Evolutionary conservation across 2,329 filamentous ascomycete genomes (phyloP).

Genomic region (Teratosphaeriaceae sp.): DNA sequence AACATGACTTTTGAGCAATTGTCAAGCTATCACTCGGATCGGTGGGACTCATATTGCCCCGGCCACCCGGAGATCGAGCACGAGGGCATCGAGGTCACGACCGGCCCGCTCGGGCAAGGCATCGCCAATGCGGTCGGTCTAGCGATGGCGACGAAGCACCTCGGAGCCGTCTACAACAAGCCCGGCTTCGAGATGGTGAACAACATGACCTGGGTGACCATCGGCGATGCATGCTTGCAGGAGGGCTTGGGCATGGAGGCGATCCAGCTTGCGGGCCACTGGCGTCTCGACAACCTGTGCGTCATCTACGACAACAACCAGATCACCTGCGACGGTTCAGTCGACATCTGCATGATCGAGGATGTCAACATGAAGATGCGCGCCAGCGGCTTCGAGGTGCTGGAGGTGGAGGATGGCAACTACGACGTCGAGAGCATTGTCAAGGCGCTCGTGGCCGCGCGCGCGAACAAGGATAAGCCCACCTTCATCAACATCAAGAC

Average conservation of each 20-base stretch:
- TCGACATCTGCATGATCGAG: constrained; percentile 45
- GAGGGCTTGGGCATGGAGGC: constrained; percentile 54
- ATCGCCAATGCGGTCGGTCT: constrained; percentile 54
- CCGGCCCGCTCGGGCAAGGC: constrained; percentile 53
- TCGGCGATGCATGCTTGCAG: constrained; percentile 52
- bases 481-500: constrained; percentile 53
- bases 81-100: constrained; percentile 54
- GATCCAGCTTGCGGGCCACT: constrained; percentile 51
- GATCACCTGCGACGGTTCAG: constrained; percentile 51
- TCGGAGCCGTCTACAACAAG: constrained; percentile 49
- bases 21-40: constrained; percentile 47
- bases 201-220: constrained; percentile 51
- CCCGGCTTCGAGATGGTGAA: constrained; percentile 43
- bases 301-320: constrained; percentile 57
- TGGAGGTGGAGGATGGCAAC: constrained; percentile 49
- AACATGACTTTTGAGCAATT: constrained; percentile 52
- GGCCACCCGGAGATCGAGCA: constrained; percentile 50
- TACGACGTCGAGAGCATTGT: constrained; percentile 47
- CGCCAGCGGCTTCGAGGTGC: constrained; percentile 49
- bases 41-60: constrained; percentile 44
- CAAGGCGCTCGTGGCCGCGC: constrained; percentile 36
- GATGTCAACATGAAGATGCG: constrained; percentile 53
- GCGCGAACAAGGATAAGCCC: constrained; percentile 37
- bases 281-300: constrained; percentile 49
- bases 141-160: constrained; percentile 52